phyloP scores from a whole-genome alignment of 106 monocot species.

The Dendrobium huoshanense region DNA sequence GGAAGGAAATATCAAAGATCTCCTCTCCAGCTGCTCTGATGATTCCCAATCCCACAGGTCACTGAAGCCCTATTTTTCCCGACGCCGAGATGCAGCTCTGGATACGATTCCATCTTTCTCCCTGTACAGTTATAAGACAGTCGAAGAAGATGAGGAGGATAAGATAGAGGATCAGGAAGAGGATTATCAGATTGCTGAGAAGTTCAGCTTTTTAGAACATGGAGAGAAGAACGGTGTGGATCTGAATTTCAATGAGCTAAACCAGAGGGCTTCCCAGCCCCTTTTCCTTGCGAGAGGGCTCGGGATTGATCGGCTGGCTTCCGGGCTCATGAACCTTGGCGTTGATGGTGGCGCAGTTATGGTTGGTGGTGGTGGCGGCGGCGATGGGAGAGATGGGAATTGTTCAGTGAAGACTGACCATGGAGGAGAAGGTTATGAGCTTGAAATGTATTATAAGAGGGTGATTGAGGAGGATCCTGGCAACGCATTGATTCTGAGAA shows the following conservation, averaged over 20 bases:
- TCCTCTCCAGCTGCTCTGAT: conserved; percentile 14
- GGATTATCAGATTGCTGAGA: conserved; percentile 6
- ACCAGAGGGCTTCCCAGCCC: conserved; percentile 11
- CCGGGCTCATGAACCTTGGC: conserved; percentile 20
- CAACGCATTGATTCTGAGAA: conserved; percentile 60
- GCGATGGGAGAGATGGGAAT: conserved; percentile 15
- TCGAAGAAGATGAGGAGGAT: conserved; percentile 3
- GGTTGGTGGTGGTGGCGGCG: conserved; percentile 1
- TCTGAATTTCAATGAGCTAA: not conserved
- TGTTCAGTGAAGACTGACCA: not conserved
- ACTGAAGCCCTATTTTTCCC: not conserved
- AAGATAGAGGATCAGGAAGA: not conserved
- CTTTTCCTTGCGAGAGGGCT: conserved; percentile 63
- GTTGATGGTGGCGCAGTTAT: conserved; percentile 10
- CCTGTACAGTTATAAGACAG: not conserved
- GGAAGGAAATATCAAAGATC: conserved; percentile 33
- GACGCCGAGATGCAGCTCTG: conserved; percentile 2
- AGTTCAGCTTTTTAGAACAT: conserved; percentile 10
- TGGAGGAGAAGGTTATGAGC: conserved; percentile 30
- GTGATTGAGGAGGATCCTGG: conserved; percentile 68
- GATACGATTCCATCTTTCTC: conserved; percentile 47
- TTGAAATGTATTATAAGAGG: conserved; percentile 58
- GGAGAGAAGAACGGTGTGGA: not conserved
- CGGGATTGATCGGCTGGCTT: conserved; percentile 49
- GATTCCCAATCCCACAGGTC: conserved; percentile 6